phyloP scores from a whole-genome alignment of 2,329 filamentous ascomycete genomes.

The Xylogone sp. region DNA sequence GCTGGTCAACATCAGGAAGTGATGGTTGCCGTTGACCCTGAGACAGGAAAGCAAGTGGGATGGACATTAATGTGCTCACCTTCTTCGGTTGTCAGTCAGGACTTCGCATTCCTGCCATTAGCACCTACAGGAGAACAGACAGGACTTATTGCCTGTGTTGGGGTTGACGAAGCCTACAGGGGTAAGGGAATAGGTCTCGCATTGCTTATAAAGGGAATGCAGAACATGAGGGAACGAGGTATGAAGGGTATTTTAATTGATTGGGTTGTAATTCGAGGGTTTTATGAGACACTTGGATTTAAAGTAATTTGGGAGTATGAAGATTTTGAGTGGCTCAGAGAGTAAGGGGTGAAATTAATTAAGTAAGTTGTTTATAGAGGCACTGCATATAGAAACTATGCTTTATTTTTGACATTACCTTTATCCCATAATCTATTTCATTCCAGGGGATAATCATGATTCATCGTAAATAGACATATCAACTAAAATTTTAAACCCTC shows the following conservation, averaged over 20 bases:
- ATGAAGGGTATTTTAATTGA: slow-evolving; percentile 36
- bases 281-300: slow-evolving; percentile 37
- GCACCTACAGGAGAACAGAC: slow-evolving; percentile 28
- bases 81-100: slow-evolving; percentile 23
- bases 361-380: background rate
- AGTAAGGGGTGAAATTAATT: background rate
- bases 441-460: background rate
- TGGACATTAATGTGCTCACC: slow-evolving; percentile 37
- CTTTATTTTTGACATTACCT: no score
- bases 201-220: slow-evolving; percentile 34
- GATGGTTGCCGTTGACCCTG: slow-evolving; percentile 32
- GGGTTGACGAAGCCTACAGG: slow-evolving; percentile 30
- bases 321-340: background rate
- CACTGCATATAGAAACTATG: no score
- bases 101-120: slow-evolving; percentile 34
- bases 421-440: no score
- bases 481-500: no score
- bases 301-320: slow-evolving; percentile 33
- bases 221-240: slow-evolving; percentile 33
- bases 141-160: slow-evolving; percentile 36
- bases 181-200: slow-evolving; percentile 34
- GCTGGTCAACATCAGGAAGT: slow-evolving; percentile 28
- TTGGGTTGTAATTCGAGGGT: slow-evolving; percentile 34
- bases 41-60: slow-evolving; percentile 30
- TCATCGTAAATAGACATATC: no score